Evolutionary conservation across 108 stramenopile species (phyloP).

Genomic region (Nitzschia sp.): DNA sequence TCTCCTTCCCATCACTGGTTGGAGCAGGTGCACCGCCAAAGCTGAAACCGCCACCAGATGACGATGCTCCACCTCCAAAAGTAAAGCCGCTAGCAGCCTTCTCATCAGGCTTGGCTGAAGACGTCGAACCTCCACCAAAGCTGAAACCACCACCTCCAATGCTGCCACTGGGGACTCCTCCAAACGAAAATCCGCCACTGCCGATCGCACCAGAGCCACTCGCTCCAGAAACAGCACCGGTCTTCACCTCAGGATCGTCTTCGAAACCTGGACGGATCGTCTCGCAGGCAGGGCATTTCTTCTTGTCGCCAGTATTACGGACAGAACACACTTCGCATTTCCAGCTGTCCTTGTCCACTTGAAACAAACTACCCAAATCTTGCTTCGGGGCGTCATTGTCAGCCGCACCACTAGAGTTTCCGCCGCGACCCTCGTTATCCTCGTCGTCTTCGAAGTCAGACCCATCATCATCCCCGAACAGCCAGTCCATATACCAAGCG

Average conservation of each 20-base stretch:
- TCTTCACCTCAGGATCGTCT: constrained; percentile 5
- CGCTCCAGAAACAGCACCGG: not conserved
- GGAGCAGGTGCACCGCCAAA: constrained; percentile 1
- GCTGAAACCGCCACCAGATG: constrained; percentile 12
- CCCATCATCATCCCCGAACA: constrained; percentile 61
- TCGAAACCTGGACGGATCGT: constrained; percentile 66
- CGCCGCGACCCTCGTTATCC: constrained; percentile 29
- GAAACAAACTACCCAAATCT: constrained; percentile 55
- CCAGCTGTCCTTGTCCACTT: constrained; percentile 72
- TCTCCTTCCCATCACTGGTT: too few species aligned
- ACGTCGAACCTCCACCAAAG: constrained; percentile 23
- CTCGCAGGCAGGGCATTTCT: constrained; percentile 80
- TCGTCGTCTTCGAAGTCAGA: constrained; percentile 51
- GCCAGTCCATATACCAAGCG: constrained; percentile 85
- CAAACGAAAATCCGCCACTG: constrained; percentile 59
- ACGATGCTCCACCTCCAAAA: constrained; percentile 35
- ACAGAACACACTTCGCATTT: constrained; percentile 86
- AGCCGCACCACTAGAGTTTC: constrained; percentile 7
- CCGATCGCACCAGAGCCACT: constrained; percentile 27
- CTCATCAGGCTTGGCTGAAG: not conserved
- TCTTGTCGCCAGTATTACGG: constrained; percentile 47
- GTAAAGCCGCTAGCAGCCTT: constrained; percentile 38
- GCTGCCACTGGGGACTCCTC: constrained; percentile 10
- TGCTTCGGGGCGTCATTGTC: not conserved
- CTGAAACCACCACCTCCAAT: constrained; percentile 57